Evolutionary conservation across 306 rosid species (phyloP).

Genomic region (Castanea mollissima): DNA sequence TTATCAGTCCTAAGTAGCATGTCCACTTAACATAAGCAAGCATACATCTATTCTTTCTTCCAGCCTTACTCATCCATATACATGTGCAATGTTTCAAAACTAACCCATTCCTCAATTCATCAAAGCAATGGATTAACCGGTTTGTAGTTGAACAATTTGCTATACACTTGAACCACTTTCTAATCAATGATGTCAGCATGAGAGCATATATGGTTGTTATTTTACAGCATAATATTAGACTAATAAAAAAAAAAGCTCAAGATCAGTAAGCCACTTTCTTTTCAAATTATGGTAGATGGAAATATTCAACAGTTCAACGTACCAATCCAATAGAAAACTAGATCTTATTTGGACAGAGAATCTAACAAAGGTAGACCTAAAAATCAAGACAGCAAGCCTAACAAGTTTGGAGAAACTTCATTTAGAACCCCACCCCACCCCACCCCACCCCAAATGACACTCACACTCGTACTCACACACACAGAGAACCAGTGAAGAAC

Average conservation of each 20-base stretch:
- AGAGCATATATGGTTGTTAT: neutral
- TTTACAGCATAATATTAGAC: neutral
- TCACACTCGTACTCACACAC: too few relatives aligned
- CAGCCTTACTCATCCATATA: neutral
- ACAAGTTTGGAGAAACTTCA: too few relatives aligned
- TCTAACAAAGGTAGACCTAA: neutral
- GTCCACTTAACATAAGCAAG: neutral
- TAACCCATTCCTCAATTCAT: neutral
- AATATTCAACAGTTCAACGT: neutral
- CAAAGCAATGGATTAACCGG: neutral
- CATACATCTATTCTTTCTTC: neutral
- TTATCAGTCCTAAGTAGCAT: neutral
- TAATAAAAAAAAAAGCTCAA: neutral
- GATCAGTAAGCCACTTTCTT: too few relatives aligned
- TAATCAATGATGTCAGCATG: neutral
- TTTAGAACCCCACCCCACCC: too few relatives aligned
- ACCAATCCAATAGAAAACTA: neutral
- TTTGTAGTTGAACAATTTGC: neutral
- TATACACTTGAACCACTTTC: neutral
- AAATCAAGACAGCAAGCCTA: neutral
- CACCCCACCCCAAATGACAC: too few relatives aligned
- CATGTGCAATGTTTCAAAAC: neutral
- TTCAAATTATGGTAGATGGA: neutral
- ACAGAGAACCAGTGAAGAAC: constrained; percentile 30
- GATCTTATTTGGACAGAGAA: neutral